These are phyloP conservation scores for Aschersonia sp. DNA, from an alignment of 2,329 filamentous ascomycete genomes.

Conservation along the genomic window DNA sequence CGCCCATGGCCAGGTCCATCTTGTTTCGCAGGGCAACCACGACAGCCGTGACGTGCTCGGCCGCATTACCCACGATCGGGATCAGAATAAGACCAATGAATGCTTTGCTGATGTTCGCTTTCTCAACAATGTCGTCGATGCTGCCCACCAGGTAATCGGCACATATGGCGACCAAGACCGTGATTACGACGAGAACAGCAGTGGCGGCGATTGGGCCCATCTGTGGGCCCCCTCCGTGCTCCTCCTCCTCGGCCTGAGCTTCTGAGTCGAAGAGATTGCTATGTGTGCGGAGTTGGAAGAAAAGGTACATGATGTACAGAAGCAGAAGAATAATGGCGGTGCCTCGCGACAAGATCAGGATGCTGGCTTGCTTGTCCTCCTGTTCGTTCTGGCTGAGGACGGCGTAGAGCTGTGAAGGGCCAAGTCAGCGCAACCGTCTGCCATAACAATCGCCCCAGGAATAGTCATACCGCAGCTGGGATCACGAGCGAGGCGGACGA, in stretches of 20 bases:
- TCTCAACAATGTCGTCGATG: slow-evolving; percentile 57
- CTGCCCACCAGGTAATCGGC: slow-evolving; percentile 66
- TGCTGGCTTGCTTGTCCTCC: slow-evolving; percentile 33
- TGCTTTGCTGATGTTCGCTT: slow-evolving; percentile 58
- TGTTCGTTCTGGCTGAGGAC: slow-evolving; percentile 35
- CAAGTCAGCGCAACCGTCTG: background rate
- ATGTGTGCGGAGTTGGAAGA: slow-evolving; percentile 67
- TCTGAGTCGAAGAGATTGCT: slow-evolving; percentile 54
- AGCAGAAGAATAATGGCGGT: slow-evolving; percentile 61
- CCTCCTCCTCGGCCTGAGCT: slow-evolving; percentile 23
- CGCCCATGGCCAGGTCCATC: slow-evolving; percentile 60
- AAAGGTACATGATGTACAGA: slow-evolving; percentile 63
- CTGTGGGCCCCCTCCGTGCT: slow-evolving; percentile 22
- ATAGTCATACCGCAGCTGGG: slow-evolving; percentile 44
- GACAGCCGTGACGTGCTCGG: slow-evolving; percentile 69
- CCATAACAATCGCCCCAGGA: background rate
- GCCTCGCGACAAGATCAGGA: slow-evolving; percentile 58
- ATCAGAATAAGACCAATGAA: slow-evolving; percentile 71
- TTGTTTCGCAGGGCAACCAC: slow-evolving; percentile 67
- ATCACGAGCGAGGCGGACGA: slow-evolving; percentile 67
- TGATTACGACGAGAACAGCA: slow-evolving; percentile 53
- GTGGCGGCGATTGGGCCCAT: slow-evolving; percentile 50
- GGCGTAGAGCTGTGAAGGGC: slow-evolving; percentile 41
- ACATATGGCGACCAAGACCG: slow-evolving; percentile 55
- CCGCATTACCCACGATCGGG: slow-evolving; percentile 67